A percentile compares a stretch with the other conserved stretches of the same genome.
phyloP scores from a whole-genome alignment of 306 rosid genomes.

The Dalbergia cochinchinensis region DNA sequence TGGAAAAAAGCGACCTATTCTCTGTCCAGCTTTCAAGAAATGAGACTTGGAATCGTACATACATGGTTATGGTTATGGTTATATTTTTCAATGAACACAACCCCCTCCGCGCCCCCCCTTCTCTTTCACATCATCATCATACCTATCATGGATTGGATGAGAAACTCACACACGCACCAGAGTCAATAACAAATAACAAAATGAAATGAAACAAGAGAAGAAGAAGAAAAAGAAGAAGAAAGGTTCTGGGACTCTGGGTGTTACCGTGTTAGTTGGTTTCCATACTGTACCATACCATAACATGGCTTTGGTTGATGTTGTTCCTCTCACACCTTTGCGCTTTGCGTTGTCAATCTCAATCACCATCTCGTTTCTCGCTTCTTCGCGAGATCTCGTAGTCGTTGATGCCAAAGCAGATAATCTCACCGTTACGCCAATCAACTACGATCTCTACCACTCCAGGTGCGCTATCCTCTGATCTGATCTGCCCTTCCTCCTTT shows the following conservation, averaged over 20 bases:
- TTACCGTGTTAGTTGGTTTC: neutral
- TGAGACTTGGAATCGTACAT: neutral
- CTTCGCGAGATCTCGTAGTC: slow-evolving; percentile 50
- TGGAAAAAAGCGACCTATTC: slow-evolving; percentile 32
- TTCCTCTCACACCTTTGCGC: slow-evolving; percentile 44
- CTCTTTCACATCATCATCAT: neutral
- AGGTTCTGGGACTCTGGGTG: neutral
- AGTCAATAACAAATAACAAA: neutral
- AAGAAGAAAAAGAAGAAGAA: neutral
- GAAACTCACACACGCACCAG: neutral
- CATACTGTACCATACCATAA: too few relatives aligned
- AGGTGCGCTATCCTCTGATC: slow-evolving; percentile 52
- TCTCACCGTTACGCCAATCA: slow-evolving; percentile 59
- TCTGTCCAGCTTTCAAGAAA: neutral
- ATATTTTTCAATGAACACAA: neutral
- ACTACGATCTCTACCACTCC: slow-evolving; percentile 93
- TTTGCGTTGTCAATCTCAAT: slow-evolving; percentile 39
- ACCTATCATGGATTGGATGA: neutral
- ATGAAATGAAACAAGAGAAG: neutral
- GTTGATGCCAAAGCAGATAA: slow-evolving; percentile 56
- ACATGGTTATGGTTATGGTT: too few relatives aligned
- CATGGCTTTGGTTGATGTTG: slow-evolving; percentile 84
- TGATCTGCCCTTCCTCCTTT: slow-evolving; percentile 5
- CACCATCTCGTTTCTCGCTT: slow-evolving; percentile 52
- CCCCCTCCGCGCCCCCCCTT: neutral